Evolutionary conservation across 2,329 filamentous ascomycete genomes (phyloP), one percentile per base, ranked within the genome.

Genomic region (Fonsecaea nubica): DNA sequence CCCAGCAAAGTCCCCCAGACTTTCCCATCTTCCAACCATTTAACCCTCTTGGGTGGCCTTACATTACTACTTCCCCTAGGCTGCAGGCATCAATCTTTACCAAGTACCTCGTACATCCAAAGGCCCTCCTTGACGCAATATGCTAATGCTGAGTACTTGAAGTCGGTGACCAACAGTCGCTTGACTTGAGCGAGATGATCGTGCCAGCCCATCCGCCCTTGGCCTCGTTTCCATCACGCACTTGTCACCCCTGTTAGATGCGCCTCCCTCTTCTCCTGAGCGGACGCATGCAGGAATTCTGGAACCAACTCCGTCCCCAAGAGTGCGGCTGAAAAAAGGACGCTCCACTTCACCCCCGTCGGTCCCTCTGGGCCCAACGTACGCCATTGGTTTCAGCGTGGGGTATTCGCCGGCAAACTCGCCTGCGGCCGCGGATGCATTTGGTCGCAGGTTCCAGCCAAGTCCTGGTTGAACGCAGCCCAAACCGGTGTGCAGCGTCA

Each of bases 401-500:
- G 45, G 45, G 45, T 25, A 21, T 25, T 50, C 45, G 45, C 10
- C 18, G 25, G 45, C 7, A 25, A 18, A 13, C 40, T 18, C 6
- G 40, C 40, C 9, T 45, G 15, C 15, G 21, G 40, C 8, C 5
- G 40, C n/a, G 12, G 38, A 42, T 42, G 38, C 38, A 13, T 13
- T 5, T 15, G 10, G 38, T 15, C 12, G 38, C 38, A 15, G 6
- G 9, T 25, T 50, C 21, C 45, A 50, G 45, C 45, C 45, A 25
- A 50, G 45, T 50, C 45, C 25, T 55, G 15, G 6, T 4, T 30
- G 15, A 35, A 21, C n/a, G 18, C 15, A 8, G 4, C 35, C 53
- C 35, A 55, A 55, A 55, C 53, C 53, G 53, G 53, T 55, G 53
- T 35, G 53, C 53, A 55, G 53, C 9, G 4, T 32, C 35, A 15